phyloP scores from a whole-genome alignment of 208 protist genomes.

The Wallacemonas collosoma region DNA sequence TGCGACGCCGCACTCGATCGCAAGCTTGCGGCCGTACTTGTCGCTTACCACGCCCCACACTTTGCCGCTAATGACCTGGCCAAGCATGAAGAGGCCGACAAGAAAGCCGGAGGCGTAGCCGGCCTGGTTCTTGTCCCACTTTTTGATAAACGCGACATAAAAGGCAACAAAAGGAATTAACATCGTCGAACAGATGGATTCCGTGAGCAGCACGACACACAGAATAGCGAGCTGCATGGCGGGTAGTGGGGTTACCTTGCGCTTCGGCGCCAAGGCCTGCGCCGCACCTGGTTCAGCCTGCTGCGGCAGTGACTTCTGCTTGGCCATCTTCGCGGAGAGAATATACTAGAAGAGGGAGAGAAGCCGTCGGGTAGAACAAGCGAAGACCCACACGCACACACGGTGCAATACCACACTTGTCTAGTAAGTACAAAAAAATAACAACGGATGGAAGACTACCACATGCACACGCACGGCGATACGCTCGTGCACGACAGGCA shows the following conservation, averaged over 20 bases:
- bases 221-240: conserved; percentile 58
- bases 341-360: neutral
- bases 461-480: no score
- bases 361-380: neutral
- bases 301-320: neutral
- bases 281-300: conserved; percentile 6
- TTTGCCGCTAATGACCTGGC: conserved; percentile 73
- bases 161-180: conserved; percentile 74
- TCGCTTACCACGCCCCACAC: conserved; percentile 76
- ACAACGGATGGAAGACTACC: no score
- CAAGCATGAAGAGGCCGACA: conserved; percentile 81
- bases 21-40: conserved; percentile 57
- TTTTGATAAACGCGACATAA: conserved; percentile 59
- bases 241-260: conserved; percentile 67
- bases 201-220: conserved; percentile 65
- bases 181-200: conserved; percentile 77
- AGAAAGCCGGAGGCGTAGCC: conserved; percentile 71
- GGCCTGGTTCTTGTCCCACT: conserved; percentile 34
- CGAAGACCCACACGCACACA: no score
- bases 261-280: conserved; percentile 1
- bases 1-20: conserved; percentile 56
- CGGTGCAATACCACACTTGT: no score
- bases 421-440: no score
- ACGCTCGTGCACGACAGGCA: no score
- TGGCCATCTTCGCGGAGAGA: conserved; percentile 9